Percentiles rank a stretch among this genome's conserved stretches.
Conservation (phyloP, 352 stramenopile genomes). For the Phytophthora vignae region DNA sequence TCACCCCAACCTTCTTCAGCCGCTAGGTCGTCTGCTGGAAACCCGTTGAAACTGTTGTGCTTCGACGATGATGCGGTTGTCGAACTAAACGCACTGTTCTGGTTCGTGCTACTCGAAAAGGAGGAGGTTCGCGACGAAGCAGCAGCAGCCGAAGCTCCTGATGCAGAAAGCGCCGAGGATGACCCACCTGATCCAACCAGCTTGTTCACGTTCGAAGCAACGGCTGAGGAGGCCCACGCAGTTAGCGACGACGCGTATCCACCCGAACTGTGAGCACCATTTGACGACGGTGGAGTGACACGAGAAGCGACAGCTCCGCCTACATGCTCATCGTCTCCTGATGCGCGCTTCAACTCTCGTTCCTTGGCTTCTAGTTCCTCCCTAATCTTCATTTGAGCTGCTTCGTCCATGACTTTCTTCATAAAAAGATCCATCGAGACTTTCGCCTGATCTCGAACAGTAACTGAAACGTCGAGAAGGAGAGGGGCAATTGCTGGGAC, state of each 20-base stretch:
- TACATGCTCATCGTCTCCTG: conserved; percentile 35
- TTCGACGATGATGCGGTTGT: conserved; percentile 31
- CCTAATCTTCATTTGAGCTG: conserved; percentile 79
- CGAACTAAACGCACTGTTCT: conserved; percentile 23
- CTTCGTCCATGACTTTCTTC: conserved; percentile 83
- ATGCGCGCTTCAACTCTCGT: conserved; percentile 63
- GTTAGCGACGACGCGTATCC: conserved; percentile 75
- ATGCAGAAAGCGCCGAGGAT: conserved; percentile 32
- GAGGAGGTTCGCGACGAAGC: conserved; percentile 42
- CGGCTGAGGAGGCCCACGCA: conserved; percentile 77
- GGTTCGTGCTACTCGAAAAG: conserved; percentile 22
- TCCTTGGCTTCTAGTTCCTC: conserved; percentile 73
- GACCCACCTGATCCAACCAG: conserved; percentile 57
- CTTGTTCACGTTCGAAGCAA: conserved; percentile 74
- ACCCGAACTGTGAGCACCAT: conserved; percentile 39
- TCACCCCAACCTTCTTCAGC: conserved; percentile 73
- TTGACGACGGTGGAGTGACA: conserved; percentile 18
- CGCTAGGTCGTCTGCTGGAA: conserved; percentile 54
- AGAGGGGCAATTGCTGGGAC: conserved; percentile 81
- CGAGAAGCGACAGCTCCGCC: conserved; percentile 15
- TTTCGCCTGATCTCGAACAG: conserved; percentile 80
- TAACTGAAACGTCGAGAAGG: conserved; percentile 82
- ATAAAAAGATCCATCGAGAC: conserved; percentile 83
- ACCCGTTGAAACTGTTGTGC: conserved; percentile 43
- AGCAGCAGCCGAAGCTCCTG: conserved; percentile 11